Evolutionary conservation across 1,284 basidiomycete species (phyloP), one percentile per base, ranked within the genome.

Genomic region (Fomitopsis schrenkii): DNA sequence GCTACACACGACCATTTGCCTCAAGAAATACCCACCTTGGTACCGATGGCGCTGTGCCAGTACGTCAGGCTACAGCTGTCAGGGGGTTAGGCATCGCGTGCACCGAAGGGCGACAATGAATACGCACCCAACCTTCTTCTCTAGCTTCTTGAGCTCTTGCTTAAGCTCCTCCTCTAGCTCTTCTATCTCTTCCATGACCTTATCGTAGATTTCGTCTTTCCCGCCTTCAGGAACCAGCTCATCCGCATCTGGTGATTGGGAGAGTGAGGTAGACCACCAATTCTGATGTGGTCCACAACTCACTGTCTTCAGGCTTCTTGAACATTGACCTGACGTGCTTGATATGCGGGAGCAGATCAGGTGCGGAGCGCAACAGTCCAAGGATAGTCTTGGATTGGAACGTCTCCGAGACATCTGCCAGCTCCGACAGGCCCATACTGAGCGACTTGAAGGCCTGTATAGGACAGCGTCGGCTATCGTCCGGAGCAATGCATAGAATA

Each of bases 41-140:
- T 91, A 9, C 94, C 94, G 57, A 82, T 80, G 2, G 85, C 84
- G 67, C 91, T 94, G 68, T 96, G 92, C 93, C 94, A 95, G 75
- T 88, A 96, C 10, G 76, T 77, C 58, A 94, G 72, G 53, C 84
- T 80, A 66, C 71, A 74, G 28, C 86, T 88, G 60, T 14, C 19
- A 35, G 55, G 60, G 42, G 30, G 57, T 58, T 57, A 61, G 28
- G 38, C 2, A 3, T 10, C 10, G 10, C 10, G 12, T 12, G 44
- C 12, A 12, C 38, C 5, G 14, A 14, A n/a, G 30, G 3, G 28
- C 38, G 5, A 15, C 14, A 14, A 58, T 10, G 38, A n/a, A 35
- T 48, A 58, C 76, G 63, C 71, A 88, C 86, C 84, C 82, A 36
- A 86, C 72, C 67, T 85, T 79, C 69, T 83, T 82, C 74, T 85